Evolutionary conservation across 192 early-diverging fungal genomes (phyloP), one percentile per base, ranked within the genome.

Genomic region (Mortierella hygrophila): DNA sequence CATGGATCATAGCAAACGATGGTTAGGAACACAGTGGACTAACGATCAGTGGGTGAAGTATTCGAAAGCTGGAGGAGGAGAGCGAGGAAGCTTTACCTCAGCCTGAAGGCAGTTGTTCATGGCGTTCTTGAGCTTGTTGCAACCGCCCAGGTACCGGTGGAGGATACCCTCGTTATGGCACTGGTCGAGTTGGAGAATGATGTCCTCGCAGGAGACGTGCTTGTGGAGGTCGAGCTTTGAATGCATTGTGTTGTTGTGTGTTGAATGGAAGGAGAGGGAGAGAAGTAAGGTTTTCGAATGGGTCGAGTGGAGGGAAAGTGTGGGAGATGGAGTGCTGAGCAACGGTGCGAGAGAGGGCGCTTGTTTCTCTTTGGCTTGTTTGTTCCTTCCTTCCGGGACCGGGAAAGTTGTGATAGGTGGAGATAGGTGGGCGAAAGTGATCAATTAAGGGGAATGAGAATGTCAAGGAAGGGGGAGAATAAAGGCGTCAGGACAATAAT

Each of bases 41-140:
- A 41, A 32, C 23, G 35, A 26, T 26, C 26, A 32, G 3, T 11
- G n/a, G 13, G 23, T 10, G 26, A 32, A 32, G 60, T 6, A 26
- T 13, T 13, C 13, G 44, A 46, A 15, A 46, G 44, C 13, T 32
- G n/a, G 4, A 18, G 52, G 52, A 49, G 9, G 60, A 49, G 40
- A 49, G 29, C 40, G 68, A 44, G 26, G n/a, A 18, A 20, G 15
- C 41, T 40, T 63, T 90, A 93, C 92, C 88, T 93, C 92, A 49
- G 82, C 78, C 47, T 88, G 88, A 44, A 93, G 78, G 80, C 92
- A 93, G 4, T 90, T 78, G 49, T 93, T 91, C 77, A 93, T 83
- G 60, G 88, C 82, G 60, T 70, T 44, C 69, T 93, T 93, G 44
- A 91, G 83, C 21, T 74, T 70, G 60, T 93, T 93, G 75, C 92